Evolutionary conservation across 139 green algal genomes (phyloP), one percentile per base, ranked within the genome.

Genomic region (Picochlorum sp.): DNA sequence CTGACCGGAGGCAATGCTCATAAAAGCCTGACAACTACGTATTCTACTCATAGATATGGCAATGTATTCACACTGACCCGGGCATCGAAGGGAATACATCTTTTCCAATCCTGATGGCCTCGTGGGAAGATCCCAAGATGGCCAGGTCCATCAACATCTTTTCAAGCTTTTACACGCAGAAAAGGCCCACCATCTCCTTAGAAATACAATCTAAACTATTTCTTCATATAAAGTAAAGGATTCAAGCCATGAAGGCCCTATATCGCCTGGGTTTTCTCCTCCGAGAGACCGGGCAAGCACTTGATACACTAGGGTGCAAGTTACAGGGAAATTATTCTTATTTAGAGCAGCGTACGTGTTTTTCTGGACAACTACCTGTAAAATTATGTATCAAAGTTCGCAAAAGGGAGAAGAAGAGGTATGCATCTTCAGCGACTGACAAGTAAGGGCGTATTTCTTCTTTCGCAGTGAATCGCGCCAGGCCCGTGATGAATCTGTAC

Each of bases 281-380:
- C 16, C 52, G 92, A n/a, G 92, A 98, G 71, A 94, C 85, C 3
- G 92, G 92, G 0, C 88, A 95, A 59, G 90, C 93, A 2, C 67
- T 98, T 23, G 92, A 98, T 51, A 74, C 87, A 10, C 52, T 95
- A 3, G 92, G 92, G 8, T 92, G 83, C 57, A 44, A 60, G 0
- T 56, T 98, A 65, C 87, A 94, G 65, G 92, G 92, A 49, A 90
- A 85, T 26, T 86, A 89, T 37, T 85, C 84, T 0, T 96, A 88
- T 54, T 63, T 79, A 26, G 92, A 98, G 78, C 75, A 95, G 21
- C 57, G 92, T 98, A 65, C 77, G 86, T 63, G 1, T 20, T 20
- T 16, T 31, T 47, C 2, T 15, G 16, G 7, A 41, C 0, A n/a
- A 24, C 15, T 66, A 41, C 14, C 26, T 44, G 13, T 21, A 18